A percentile compares a stretch with the other conserved stretches of the same genome.
Conservation (phyloP, 2,329 filamentous ascomycete species). For the Xylaria sp. region DNA sequence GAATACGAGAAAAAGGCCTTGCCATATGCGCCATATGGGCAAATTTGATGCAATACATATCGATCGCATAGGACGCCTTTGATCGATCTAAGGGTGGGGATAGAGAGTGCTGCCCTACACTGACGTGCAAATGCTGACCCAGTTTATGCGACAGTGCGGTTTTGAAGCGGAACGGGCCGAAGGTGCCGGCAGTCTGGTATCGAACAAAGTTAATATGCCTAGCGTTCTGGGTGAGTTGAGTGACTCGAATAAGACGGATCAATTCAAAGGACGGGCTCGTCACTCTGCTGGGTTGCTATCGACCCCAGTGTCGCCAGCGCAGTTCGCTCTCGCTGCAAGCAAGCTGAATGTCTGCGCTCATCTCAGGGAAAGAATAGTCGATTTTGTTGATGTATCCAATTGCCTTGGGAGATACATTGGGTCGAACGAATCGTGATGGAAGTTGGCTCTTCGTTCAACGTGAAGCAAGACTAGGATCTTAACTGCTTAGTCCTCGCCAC, state of each 20-base stretch:
- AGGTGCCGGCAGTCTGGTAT: slow-evolving; percentile 6
- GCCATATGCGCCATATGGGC: not conserved
- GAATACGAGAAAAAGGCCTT: not conserved
- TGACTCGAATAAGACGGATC: not conserved
- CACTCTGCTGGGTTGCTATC: not conserved
- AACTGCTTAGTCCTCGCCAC: not conserved
- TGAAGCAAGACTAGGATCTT: not conserved
- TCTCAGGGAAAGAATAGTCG: not conserved
- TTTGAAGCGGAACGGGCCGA: slow-evolving; percentile 29
- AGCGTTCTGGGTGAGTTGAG: not conserved
- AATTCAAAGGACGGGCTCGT: not conserved
- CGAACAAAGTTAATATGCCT: not conserved
- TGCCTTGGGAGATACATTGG: not conserved
- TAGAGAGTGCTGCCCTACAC: no score
- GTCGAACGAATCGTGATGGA: not conserved
- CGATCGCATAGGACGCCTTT: slow-evolving; percentile 2
- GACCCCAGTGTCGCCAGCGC: not conserved
- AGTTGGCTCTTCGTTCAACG: not conserved
- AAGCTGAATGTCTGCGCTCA: not conserved
- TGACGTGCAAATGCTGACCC: not conserved
- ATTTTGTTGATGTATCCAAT: not conserved
- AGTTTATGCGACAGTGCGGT: not conserved
- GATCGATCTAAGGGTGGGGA: no score
- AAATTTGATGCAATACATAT: not conserved
- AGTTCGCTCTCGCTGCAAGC: not conserved